These are phyloP conservation scores for Rhizopogon salebrosus DNA, from an alignment of 768 basidiomycete genomes.

Conservation along the genomic window DNA sequence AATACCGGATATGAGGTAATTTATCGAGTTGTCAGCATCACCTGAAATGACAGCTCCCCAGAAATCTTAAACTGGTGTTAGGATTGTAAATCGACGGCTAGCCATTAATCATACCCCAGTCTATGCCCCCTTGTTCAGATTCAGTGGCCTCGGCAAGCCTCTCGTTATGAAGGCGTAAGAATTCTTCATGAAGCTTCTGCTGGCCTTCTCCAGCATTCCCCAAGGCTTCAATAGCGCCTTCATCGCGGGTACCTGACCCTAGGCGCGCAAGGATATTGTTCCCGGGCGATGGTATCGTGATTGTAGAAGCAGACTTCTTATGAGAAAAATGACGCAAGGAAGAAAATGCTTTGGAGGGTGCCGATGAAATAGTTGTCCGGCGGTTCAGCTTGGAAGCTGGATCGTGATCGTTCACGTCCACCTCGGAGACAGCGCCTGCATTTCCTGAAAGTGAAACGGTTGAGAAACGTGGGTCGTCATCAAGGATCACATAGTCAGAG, in stretches of 20 bases:
- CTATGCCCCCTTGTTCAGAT: slow-evolving; percentile 46
- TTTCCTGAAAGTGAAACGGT: slow-evolving; percentile 36
- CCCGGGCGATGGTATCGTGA: slow-evolving; percentile 41
- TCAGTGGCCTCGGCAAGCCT: slow-evolving; percentile 36
- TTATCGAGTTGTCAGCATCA: slow-evolving; percentile 22
- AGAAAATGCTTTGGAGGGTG: slow-evolving; percentile 13
- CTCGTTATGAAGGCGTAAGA: slow-evolving; percentile 59
- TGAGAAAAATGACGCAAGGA: slow-evolving; percentile 34
- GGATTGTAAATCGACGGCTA: not conserved
- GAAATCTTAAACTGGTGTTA: slow-evolving; percentile 55
- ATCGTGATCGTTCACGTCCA: slow-evolving; percentile 17
- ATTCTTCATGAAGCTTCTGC: slow-evolving; percentile 72
- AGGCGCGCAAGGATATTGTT: slow-evolving; percentile 48
- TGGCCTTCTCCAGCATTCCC: slow-evolving; percentile 58
- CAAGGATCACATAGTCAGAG: slow-evolving; percentile 51
- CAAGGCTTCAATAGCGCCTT: slow-evolving; percentile 29
- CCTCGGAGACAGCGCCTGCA: slow-evolving; percentile 2
- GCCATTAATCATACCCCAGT: slow-evolving; percentile 60
- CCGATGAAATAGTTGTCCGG: slow-evolving; percentile 26
- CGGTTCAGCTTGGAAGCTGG: slow-evolving; percentile 17
- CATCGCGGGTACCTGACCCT: slow-evolving; percentile 39
- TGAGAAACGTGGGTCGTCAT: slow-evolving; percentile 45
- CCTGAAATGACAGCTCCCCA: slow-evolving; percentile 94
- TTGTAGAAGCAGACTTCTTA: slow-evolving; percentile 58
- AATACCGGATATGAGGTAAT: not conserved